Evolutionary conservation across 1,284 basidiomycete genomes (phyloP).

Genomic region (Fomitopsis pinicola): DNA sequence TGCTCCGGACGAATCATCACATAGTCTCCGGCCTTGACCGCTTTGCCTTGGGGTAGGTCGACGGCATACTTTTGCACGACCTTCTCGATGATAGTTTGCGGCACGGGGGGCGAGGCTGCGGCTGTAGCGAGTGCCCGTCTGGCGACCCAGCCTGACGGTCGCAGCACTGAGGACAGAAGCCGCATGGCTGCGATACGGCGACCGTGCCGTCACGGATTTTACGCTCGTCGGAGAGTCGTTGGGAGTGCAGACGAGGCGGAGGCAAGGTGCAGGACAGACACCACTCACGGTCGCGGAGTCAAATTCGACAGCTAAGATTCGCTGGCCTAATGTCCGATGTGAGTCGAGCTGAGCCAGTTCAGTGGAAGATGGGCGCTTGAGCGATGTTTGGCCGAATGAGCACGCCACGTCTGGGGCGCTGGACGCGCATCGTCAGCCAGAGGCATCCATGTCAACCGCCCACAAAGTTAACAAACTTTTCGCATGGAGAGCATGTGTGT

Average conservation of each 20-base stretch:
- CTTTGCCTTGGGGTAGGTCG: constrained; percentile 71
- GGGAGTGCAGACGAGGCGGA: neutral
- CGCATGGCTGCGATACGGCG: constrained; percentile 1
- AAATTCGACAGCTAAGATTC: neutral
- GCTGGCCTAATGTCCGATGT: neutral
- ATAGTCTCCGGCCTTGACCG: constrained; percentile 94
- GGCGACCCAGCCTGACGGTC: neutral
- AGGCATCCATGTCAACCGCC: too few species aligned
- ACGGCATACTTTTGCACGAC: constrained; percentile 97
- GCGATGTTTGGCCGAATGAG: too few species aligned
- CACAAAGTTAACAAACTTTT: too few species aligned
- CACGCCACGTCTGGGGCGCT: too few species aligned
- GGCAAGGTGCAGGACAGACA: neutral
- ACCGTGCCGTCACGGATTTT: neutral
- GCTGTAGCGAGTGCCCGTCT: constrained; percentile 34
- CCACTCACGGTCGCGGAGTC: neutral
- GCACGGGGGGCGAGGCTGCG: constrained; percentile 29
- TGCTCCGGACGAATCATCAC: constrained; percentile 98
- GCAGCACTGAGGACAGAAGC: neutral
- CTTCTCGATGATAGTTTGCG: constrained; percentile 96
- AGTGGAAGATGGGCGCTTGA: neutral
- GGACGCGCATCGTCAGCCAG: too few species aligned
- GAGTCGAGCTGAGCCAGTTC: neutral
- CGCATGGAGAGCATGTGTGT: too few species aligned
- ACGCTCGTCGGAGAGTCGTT: neutral